These are phyloP conservation scores for Abrus precatorius DNA, from an alignment of 306 rosid species.

Conservation along the genomic window DNA sequence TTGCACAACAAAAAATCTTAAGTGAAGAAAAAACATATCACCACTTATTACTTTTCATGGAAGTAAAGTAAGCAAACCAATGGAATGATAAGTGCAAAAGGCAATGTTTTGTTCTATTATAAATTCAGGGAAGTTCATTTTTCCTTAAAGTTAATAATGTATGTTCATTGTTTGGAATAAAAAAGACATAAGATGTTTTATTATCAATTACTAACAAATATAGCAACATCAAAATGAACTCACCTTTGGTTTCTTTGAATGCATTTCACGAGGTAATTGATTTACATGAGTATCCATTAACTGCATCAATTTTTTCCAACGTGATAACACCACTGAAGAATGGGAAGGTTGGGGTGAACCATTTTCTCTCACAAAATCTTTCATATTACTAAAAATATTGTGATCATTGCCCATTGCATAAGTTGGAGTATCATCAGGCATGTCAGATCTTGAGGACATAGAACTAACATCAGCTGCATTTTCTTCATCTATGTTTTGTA, in stretches of 20 bases:
- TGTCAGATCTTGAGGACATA: conserved; percentile 49
- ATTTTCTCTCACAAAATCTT: conserved; percentile 42
- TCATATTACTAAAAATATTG: conserved; percentile 42
- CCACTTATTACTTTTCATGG: background rate
- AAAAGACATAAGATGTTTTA: too few relatives aligned
- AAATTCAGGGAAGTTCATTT: background rate
- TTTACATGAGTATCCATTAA: conserved; percentile 47
- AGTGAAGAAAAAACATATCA: background rate
- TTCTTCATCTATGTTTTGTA: conserved; percentile 53
- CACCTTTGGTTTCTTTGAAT: conserved; percentile 57
- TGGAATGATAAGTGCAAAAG: background rate
- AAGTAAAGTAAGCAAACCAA: background rate
- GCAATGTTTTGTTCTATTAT: background rate
- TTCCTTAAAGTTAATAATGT: background rate
- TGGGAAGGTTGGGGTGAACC: conserved; percentile 39
- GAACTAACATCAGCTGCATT: conserved; percentile 57
- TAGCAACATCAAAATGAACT: conserved; percentile 37
- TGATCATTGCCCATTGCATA: conserved; percentile 23
- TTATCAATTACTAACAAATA: background rate
- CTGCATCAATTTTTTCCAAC: conserved; percentile 48
- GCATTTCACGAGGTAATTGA: conserved; percentile 32
- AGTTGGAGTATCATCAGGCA: conserved; percentile 48
- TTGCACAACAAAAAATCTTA: background rate
- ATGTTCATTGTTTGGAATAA: background rate
- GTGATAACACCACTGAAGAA: conserved; percentile 49